phyloP scores from a whole-genome alignment of 2,329 filamentous ascomycete genomes.

The Xylariaceae sp. region DNA sequence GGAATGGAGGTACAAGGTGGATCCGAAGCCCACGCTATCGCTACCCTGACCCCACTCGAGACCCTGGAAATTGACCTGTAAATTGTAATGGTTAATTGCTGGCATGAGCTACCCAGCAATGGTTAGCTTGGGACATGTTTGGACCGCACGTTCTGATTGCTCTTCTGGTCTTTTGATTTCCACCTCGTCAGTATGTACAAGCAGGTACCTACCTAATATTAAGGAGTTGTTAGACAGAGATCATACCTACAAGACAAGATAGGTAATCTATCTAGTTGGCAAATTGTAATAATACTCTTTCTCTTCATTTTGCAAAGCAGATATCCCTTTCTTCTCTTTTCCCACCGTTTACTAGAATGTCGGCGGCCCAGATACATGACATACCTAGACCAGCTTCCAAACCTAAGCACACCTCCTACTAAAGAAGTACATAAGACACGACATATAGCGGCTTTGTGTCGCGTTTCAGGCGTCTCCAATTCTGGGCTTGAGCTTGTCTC shows the following conservation, averaged over 20 bases:
- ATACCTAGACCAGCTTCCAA: no score
- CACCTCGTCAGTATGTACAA: no score
- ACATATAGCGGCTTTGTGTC: neutral
- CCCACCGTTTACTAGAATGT: no score
- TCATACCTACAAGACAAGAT: neutral
- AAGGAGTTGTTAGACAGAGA: no score
- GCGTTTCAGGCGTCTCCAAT: neutral
- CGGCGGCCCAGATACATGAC: no score
- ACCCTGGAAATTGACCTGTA: slow-evolving; percentile 4
- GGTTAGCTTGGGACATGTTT: slow-evolving; percentile 2
- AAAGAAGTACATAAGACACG: neutral
- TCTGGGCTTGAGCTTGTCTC: neutral
- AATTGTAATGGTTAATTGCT: neutral
- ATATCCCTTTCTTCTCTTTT: slow-evolving; percentile 1
- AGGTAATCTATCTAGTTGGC: neutral
- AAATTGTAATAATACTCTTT: slow-evolving; percentile 2
- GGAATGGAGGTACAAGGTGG: slow-evolving; percentile 1
- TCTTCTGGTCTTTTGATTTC: slow-evolving; percentile 1
- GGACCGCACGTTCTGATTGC: slow-evolving; percentile 7
- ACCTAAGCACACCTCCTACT: neutral
- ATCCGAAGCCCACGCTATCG: slow-evolving; percentile 8
- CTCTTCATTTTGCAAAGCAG: neutral
- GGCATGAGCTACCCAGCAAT: slow-evolving; percentile 1
- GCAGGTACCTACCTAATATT: no score
- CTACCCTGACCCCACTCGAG: slow-evolving; percentile 1